A percentile compares a stretch with the other conserved stretches of the same genome.
Conservation (phyloP, 768 basidiomycete genomes). For the Tulasnella calospora region DNA sequence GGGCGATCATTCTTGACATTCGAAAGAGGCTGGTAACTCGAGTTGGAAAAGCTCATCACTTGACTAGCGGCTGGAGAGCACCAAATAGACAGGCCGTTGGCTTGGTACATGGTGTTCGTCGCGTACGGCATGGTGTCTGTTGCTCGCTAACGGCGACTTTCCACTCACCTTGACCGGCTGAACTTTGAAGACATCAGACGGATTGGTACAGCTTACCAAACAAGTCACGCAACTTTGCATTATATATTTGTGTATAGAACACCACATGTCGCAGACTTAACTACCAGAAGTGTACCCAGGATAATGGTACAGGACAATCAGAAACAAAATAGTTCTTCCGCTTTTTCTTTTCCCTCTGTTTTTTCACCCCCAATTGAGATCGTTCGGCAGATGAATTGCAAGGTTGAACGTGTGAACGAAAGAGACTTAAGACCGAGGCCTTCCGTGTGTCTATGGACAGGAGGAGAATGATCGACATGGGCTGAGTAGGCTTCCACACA, state of each 20-base stretch:
- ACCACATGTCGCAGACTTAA: not conserved
- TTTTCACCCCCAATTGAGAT: not conserved
- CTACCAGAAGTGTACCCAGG: not conserved
- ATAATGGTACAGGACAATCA: not conserved
- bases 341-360: not conserved
- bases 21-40: too few species aligned
- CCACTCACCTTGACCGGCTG: not conserved
- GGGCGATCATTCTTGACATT: too few species aligned
- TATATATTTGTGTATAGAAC: not conserved
- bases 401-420: not conserved
- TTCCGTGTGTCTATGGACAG: not conserved
- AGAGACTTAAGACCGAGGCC: not conserved
- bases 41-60: not conserved
- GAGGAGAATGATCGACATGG: not conserved
- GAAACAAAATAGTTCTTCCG: not conserved
- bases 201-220: not conserved
- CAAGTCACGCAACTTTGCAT: too few species aligned
- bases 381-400: not conserved
- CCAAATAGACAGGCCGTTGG: not conserved
- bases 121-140: not conserved
- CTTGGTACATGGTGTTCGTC: not conserved
- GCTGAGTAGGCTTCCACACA: not conserved
- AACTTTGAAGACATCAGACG: not conserved
- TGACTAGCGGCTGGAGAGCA: not conserved
- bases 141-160: not conserved